phyloP scores from a whole-genome alignment of 1,284 basidiomycete species.

The Erythrobasidium hasegawianum region DNA sequence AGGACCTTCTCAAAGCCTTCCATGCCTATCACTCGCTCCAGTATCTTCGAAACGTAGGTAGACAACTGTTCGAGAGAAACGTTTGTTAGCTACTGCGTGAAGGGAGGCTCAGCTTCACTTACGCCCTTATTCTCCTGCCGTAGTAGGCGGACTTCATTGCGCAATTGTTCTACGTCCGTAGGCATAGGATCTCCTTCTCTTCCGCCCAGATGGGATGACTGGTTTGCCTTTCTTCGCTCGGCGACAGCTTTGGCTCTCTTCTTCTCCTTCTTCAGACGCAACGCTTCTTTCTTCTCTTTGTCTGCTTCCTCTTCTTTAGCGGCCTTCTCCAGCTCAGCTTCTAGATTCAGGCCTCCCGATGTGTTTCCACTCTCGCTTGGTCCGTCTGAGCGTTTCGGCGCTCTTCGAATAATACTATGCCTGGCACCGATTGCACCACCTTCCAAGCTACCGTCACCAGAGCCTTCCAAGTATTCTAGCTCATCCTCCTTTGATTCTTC shows the following conservation, averaged over 20 bases:
- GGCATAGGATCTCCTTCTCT: constrained; percentile 22
- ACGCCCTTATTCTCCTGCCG: constrained; percentile 42
- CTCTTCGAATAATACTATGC: constrained; percentile 11
- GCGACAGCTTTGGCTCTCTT: constrained; percentile 6
- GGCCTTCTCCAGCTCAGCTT: constrained; percentile 41
- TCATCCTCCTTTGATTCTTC: constrained; percentile 31
- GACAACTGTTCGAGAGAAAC: constrained; percentile 38
- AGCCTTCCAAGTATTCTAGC: constrained; percentile 35
- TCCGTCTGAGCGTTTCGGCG: not conserved
- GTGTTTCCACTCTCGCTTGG: constrained; percentile 13
- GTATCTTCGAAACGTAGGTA: constrained; percentile 45
- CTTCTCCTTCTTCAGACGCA: constrained; percentile 2
- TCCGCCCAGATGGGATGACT: constrained; percentile 1
- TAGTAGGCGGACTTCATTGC: constrained; percentile 39
- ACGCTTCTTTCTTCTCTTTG: constrained; percentile 6
- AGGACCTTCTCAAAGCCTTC: constrained; percentile 46
- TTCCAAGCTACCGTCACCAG: constrained; percentile 34
- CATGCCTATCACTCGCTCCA: constrained; percentile 45
- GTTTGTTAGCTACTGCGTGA: too few relatives aligned
- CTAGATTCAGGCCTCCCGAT: constrained; percentile 39
- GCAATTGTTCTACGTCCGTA: constrained; percentile 33
- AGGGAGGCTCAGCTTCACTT: too few relatives aligned
- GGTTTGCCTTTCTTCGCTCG: constrained; percentile 25
- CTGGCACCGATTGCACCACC: constrained; percentile 39
- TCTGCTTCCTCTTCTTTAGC: constrained; percentile 33